Evolutionary conservation across 139 green algal species (phyloP), one percentile per base, ranked within the genome.

Genomic region (Tetraselmis chui): DNA sequence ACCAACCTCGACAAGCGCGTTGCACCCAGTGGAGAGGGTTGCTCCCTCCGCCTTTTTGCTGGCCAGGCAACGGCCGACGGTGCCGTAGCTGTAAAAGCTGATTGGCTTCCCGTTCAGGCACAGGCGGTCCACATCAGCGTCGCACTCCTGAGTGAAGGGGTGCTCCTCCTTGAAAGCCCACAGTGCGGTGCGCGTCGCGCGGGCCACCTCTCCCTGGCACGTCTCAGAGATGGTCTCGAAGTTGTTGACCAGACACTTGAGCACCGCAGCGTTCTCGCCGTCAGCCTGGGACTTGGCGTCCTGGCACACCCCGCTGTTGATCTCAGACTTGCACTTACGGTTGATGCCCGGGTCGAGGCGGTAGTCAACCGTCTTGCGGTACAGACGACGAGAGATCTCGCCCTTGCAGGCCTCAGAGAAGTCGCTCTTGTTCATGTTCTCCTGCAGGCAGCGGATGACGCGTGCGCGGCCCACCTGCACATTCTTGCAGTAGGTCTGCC

Each of bases 171-270:
- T 74, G 89, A 94, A 98, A n/a, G 92, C 89, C 85, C 88, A 97
- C 78, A 98, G 91, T 0, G 94, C 93, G 89, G 94, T 94, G 80
- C 94, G 91, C 30, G 94, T 87, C 0, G 92, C 92, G 29, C 94
- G 92, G 18, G 87, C 88, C 75, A 97, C 81, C 91, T 97, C 92
- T 28, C 83, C 81, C 81, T 90, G 81, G 87, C 94, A 97, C 0
- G 32, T 78, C 1, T 84, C 85, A 30, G 84, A 82, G n/a, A 95
- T 30, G 31, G 83, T 81, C 1, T 85, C 81, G 80, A 84, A 90
- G 80, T 90, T 85, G n/a, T 76, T 59, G 1, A 93, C 81, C 28
- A 97, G 89, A 88, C 93, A 97, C 58, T 85, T 87, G 79, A 79
- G 76, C 11, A 79, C 76, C 5, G 76, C 76, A 18, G 76, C 76